Base-by-base conservation (phyloP, 73 alveolate genomes). In the Uronychia setigera region DNA sequence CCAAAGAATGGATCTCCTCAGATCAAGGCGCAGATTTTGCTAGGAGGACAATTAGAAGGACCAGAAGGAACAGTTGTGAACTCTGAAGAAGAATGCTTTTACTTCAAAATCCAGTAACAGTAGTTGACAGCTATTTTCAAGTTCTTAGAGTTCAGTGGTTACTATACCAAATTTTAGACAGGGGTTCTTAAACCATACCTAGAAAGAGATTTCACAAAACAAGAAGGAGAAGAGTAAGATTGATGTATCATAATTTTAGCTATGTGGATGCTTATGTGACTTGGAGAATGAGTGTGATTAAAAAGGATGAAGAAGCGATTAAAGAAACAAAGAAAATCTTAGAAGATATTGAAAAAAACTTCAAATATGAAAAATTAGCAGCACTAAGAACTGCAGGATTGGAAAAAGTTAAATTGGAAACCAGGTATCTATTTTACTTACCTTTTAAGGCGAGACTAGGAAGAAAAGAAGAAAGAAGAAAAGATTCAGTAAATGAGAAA, bases 191-290 rank as follows among this genome's bases (percentile, higher is more conserved):
- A 80, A 27, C 19, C 30, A 31, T 81, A 58, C 67, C 29, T 74
- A 30, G 35, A 57, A 79, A 79, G 33, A 34, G 93, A 78, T 0
- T 29, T 90, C 78, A 29, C 89, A 5, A 0, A 11, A 0, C 86
- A 85, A 30, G 88, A 90, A 60, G 86, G 86, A 77, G 81, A 59
- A 31, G 83, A 46, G 91, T 90, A 90, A 33, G 35, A 30, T 26
- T 26, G 58, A 0, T 33, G 33, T 13, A 35, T 5, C 1, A 46
- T 14, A n/a, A 14, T 58, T 1, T 1, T 57, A 80, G 87, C 29
- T 80, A 80, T 59, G 58, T 80, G 78, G 59, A 27, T 31, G 19
- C 27, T 26, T 83, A 83, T 46, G 28, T 85, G 29, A 5, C 19
- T 79, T 85, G 59, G 81, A 76, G 35, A 34, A 35, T 76, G 27